These are phyloP conservation scores for Panicum hallii DNA, from an alignment of 202 grass and related monocot genomes.

Conservation along the genomic window DNA sequence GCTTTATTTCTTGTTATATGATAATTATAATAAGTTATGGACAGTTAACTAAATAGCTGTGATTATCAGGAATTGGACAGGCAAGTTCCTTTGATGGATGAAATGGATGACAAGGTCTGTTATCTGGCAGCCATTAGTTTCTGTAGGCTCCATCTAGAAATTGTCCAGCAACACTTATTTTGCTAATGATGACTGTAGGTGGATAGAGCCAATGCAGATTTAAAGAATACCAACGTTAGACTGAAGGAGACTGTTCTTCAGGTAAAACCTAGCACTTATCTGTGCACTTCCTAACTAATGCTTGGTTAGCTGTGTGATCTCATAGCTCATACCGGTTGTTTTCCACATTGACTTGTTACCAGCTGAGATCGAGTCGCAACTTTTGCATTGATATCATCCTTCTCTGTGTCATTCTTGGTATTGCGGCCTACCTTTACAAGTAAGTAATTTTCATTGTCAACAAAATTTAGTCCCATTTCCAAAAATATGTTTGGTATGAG, in stretches of 20 bases:
- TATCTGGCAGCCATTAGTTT: not conserved
- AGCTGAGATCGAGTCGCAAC: constrained; percentile 97
- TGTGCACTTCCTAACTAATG: constrained; percentile 30
- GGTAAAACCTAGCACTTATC: constrained; percentile 50
- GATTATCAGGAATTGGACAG: constrained; percentile 90
- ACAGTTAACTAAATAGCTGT: constrained; percentile 24
- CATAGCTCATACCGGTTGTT: not conserved
- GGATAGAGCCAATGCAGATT: constrained; percentile 88
- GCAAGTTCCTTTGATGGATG: constrained; percentile 97
- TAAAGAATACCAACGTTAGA: constrained; percentile 98
- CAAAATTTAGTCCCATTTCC: constrained; percentile 20
- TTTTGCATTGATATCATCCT: constrained; percentile 97
- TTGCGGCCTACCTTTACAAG: constrained; percentile 98
- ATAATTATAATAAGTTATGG: constrained; percentile 8
- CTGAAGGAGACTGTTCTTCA: constrained; percentile 91
- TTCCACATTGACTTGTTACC: constrained; percentile 27
- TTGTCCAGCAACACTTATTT: not conserved
- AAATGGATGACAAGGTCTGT: constrained; percentile 95
- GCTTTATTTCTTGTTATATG: constrained; percentile 36
- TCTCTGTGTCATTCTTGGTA: constrained; percentile 89
- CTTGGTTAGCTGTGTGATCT: constrained; percentile 22
- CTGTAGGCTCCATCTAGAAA: not conserved
- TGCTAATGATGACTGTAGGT: constrained; percentile 57
- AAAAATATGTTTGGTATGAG: not conserved
- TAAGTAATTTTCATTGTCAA: constrained; percentile 51